Evolutionary conservation across 2,329 filamentous ascomycete species (phyloP), one percentile per base, ranked within the genome.

Genomic region (Pseudohalonectria lignicola): DNA sequence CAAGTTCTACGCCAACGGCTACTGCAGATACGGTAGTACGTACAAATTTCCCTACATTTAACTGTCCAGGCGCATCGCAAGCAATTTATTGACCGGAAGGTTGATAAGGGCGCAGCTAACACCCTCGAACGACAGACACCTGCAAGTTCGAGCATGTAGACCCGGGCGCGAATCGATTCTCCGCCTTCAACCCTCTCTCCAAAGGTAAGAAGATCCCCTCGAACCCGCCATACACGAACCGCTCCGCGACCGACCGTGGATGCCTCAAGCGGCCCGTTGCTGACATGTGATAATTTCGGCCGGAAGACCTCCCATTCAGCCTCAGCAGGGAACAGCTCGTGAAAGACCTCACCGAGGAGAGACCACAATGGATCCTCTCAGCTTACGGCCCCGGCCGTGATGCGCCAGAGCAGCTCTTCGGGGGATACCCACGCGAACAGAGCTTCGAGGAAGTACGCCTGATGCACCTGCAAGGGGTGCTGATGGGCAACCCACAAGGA

Each of bases 361-460:
- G 73, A 8, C 90, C 90, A 15, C 63, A 75, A 66, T 96, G 88
- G 83, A 80, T 92, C 4, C 71, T 95, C 18, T 94, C 88, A 1
- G 73, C 82, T 17, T 96, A 94, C 57, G 85, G 79, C 0, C 87
- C 88, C 0, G 82, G 82, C 4, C 71, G 67, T 49, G 75, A 87
- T 48, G 76, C 82, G 44, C 88, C 88, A 0, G 76, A 76, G 15
- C 86, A 94, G 58, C 69, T 95, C 1, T 88, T 94, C 50, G 86
- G 86, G 37, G 87, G 86, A 2, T 71, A 69, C 32, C 68, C 75
- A 5, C 73, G 87, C 15, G 90, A 96, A 56, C 82, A 87, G 56
- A 94, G 86, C 51, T 82, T 83, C 30, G 90, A 96, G 56, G 90
- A 96, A 59, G 73, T 94, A 54, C 74, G 87, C 36, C 54, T 88